Base-by-base conservation (phyloP, 2,329 filamentous ascomycete species). In the Fusarium tupiense region DNA sequence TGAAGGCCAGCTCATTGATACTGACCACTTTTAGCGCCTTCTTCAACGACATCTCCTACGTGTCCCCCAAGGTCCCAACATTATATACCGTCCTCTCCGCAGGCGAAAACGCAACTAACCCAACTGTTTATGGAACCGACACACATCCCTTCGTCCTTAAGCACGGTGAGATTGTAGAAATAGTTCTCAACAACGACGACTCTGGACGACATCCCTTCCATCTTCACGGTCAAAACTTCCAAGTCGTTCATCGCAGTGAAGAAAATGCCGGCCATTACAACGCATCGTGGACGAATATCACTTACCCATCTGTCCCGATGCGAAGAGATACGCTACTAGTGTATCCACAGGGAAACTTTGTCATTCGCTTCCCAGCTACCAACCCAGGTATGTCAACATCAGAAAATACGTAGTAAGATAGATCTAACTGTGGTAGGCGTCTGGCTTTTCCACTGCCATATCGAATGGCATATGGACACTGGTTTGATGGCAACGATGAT, bases 351-450 rank as follows among this genome's bases (percentile, higher is more conserved):
- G 56, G 56, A 35, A 59, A 59, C 5, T 59, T 59, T 1, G 56
- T 59, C 2, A 47, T 59, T 22, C 24, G 56, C 1, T 59, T 59
- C 41, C 31, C 33, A 13, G 56, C 56, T 6, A 49, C 41, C 0
- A 59, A 59, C 12, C 56, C 56, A 12, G 56, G 56, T 49, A 49
- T 0, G 31, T 37, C 3, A 16, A 2, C 3, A 2, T 4, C 16
- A 4, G 8, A 12, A 1, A 2, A 17, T 0, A 5, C 0, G 2
- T 4, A 22, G 6, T 8, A 6, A 9, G 22, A 1, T 4, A 8
- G 14, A 2, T 8, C 40, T 58, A 19, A 58, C 4, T 1, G 2
- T 3, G 2, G 3, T 19, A 59, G 56, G 56, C 16, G 56, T 59
- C 9, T 59, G 56, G 56, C 56, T 59, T 3, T 59, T 59, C n/a